Evolutionary conservation across 129 eudicot genomes (phyloP).

Genomic region (Escallonia rubra): DNA sequence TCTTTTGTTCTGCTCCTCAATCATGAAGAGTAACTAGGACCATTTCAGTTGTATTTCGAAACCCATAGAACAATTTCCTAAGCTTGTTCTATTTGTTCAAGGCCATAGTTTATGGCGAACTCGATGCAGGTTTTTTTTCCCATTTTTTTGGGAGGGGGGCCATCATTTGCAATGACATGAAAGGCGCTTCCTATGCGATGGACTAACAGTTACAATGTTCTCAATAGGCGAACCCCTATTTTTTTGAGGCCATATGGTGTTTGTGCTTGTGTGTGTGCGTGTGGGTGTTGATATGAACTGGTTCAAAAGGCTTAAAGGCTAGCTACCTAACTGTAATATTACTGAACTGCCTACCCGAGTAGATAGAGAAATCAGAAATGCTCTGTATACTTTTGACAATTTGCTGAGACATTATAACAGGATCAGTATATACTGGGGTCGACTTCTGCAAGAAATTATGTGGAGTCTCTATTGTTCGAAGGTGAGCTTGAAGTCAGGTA

Average conservation of each 20-base stretch:
- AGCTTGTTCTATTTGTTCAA: background rate
- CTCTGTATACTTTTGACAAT: constrained; percentile 11
- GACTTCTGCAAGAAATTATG: constrained; percentile 98
- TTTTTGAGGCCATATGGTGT: no score
- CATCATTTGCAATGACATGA: background rate
- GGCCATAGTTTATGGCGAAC: background rate
- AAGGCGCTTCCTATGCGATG: no score
- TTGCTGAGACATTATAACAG: constrained; percentile 36
- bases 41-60: no score
- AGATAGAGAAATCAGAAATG: background rate
- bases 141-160: background rate
- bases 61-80: background rate
- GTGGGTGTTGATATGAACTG: background rate
- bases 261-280: no score
- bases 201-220: no score
- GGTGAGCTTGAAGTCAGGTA: constrained; percentile 43
- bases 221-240: no score
- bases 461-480: constrained; percentile 93
- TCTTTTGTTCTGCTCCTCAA: no score
- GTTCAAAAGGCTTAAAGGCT: background rate
- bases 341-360: background rate
- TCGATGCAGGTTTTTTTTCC: background rate
- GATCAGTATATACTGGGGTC: constrained; percentile 90
- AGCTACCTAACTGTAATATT: background rate
- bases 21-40: no score